A percentile compares a stretch with the other conserved stretches of the same genome.
These are phyloP conservation scores for Suillus weaverae DNA, from an alignment of 768 basidiomycete species.

Conservation along the genomic window DNA sequence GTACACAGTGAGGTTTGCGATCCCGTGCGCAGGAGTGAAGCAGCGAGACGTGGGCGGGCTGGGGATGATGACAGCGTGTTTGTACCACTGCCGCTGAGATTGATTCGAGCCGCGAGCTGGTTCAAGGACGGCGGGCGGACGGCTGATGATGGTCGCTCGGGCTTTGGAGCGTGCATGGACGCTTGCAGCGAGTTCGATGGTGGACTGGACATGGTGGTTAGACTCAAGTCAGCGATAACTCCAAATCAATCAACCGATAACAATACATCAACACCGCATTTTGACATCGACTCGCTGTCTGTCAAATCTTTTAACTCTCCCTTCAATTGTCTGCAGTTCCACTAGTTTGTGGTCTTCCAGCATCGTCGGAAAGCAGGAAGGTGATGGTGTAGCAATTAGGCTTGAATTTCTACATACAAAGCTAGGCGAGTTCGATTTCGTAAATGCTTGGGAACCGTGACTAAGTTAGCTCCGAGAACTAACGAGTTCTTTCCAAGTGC, in stretches of 20 bases:
- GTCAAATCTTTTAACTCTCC: background rate
- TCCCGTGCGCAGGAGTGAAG: conserved; percentile 65
- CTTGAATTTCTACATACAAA: background rate
- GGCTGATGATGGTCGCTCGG: conserved; percentile 35
- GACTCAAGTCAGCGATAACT: conserved; percentile 5
- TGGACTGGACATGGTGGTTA: conserved; percentile 31
- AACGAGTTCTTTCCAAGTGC: too few relatives aligned
- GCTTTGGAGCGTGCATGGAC: conserved; percentile 37
- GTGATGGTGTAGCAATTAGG: background rate
- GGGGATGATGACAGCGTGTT: conserved; percentile 24
- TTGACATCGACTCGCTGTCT: background rate
- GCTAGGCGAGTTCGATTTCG: background rate
- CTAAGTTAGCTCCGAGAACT: too few relatives aligned
- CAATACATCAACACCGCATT: conserved; percentile 3
- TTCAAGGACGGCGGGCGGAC: conserved; percentile 70
- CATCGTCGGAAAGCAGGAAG: background rate
- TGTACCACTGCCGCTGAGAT: conserved; percentile 35
- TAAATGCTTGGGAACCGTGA: background rate
- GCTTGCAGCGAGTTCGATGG: conserved; percentile 32
- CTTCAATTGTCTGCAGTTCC: background rate
- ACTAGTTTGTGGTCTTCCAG: background rate
- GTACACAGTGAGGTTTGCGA: conserved; percentile 54
- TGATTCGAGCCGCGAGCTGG: conserved; percentile 80
- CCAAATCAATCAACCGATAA: conserved; percentile 5
- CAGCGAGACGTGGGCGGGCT: conserved; percentile 71